phyloP scores from a whole-genome alignment of 2,329 filamentous ascomycete genomes.

The Diaporthe vexans region DNA sequence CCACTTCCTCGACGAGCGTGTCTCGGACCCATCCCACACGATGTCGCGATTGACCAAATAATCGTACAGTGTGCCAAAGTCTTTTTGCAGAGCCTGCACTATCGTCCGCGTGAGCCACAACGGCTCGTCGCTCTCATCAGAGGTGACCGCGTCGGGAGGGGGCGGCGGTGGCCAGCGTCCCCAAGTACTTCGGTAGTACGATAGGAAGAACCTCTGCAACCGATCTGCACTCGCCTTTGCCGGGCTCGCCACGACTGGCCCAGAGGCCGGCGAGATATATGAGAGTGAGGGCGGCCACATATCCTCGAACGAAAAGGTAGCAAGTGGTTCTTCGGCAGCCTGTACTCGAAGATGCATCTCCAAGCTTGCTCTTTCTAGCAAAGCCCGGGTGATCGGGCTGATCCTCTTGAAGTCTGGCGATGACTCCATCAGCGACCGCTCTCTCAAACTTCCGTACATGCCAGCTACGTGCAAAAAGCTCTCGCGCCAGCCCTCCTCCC shows the following conservation, averaged over 20 bases:
- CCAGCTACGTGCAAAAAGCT: slow-evolving; percentile 77
- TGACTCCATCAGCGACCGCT: slow-evolving; percentile 55
- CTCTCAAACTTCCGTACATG: slow-evolving; percentile 62
- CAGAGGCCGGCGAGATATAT: slow-evolving; percentile 47
- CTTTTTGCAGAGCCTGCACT: slow-evolving; percentile 69
- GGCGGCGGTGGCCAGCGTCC: slow-evolving; percentile 72
- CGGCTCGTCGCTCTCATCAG: slow-evolving; percentile 55
- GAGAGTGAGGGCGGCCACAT: slow-evolving; percentile 66
- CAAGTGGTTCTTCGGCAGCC: slow-evolving; percentile 72
- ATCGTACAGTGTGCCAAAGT: slow-evolving; percentile 79
- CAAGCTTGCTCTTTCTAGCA: slow-evolving; percentile 73
- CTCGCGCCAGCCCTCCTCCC: slow-evolving; percentile 78
- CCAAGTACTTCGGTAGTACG: slow-evolving; percentile 67
- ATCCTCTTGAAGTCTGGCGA: slow-evolving; percentile 70
- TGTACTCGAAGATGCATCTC: slow-evolving; percentile 74
- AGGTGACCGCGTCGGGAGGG: slow-evolving; percentile 37
- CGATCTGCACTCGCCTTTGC: slow-evolving; percentile 70
- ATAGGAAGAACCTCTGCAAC: slow-evolving; percentile 71
- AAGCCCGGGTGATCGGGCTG: slow-evolving; percentile 72
- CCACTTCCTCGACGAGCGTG: slow-evolving; percentile 74
- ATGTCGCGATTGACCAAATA: slow-evolving; percentile 78
- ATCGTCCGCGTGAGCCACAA: slow-evolving; percentile 74
- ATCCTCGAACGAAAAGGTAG: slow-evolving; percentile 71
- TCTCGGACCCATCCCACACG: slow-evolving; percentile 74
- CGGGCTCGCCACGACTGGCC: slow-evolving; percentile 51